Conservation (phyloP, 306 rosid genomes). For the Dalbergia oliveri region DNA sequence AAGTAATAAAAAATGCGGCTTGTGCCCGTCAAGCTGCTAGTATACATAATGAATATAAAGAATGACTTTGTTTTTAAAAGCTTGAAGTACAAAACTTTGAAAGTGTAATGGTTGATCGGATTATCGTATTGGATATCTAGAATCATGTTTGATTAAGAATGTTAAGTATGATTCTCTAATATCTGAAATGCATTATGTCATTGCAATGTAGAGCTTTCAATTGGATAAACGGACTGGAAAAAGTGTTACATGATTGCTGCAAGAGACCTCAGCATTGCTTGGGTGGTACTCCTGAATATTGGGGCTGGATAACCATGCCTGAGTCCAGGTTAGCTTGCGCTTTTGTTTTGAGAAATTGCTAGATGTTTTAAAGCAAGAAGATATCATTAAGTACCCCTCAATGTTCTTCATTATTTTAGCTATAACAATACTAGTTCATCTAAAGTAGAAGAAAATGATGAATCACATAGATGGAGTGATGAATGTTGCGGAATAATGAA, state of each 20-base stretch:
- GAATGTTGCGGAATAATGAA: not conserved
- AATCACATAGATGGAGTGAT: not conserved
- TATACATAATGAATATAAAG: too few species aligned
- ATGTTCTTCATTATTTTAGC: too few species aligned
- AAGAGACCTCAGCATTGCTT: conserved; percentile 29
- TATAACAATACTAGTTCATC: too few species aligned
- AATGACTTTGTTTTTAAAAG: too few species aligned
- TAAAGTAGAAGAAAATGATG: not conserved
- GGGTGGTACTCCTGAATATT: conserved; percentile 20
- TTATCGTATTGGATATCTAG: not conserved
- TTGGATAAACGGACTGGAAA: conserved; percentile 55
- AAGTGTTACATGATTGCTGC: conserved; percentile 55
- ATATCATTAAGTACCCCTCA: too few species aligned
- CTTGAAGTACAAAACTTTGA: too few species aligned
- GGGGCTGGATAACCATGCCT: conserved; percentile 48
- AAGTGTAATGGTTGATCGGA: not conserved
- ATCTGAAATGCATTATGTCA: not conserved
- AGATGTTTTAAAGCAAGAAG: too few species aligned
- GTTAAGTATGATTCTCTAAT: not conserved
- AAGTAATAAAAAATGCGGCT: too few species aligned
- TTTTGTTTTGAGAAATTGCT: not conserved
- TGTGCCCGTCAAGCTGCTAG: too few species aligned
- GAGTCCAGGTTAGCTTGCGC: conserved; percentile 50
- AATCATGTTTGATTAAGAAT: not conserved
- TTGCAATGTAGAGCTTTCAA: conserved; percentile 46